A percentile compares a stretch with the other conserved stretches of the same genome.
phyloP scores from a whole-genome alignment of 2,329 filamentous ascomycete species.

The Paecilomyces formosus region DNA sequence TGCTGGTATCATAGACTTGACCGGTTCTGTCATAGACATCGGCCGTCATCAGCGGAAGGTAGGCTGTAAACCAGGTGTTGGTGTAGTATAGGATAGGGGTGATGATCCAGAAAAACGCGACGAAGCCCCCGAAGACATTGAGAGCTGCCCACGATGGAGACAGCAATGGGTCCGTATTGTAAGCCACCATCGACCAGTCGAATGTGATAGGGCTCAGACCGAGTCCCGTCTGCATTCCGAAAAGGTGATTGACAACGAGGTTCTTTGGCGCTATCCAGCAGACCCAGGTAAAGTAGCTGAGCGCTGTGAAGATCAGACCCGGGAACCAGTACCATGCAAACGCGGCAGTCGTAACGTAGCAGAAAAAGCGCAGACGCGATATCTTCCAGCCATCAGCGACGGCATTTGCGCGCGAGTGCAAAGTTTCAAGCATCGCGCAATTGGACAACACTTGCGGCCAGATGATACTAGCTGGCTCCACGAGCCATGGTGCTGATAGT shows the following conservation, averaged over 20 bases:
- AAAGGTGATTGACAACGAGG: conserved; percentile 39
- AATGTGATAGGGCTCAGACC: conserved; percentile 24
- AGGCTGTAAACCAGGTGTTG: conserved; percentile 47
- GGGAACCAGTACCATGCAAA: conserved; percentile 48
- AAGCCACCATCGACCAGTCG: conserved; percentile 26
- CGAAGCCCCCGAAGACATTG: conserved; percentile 24
- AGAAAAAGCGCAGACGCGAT: conserved; percentile 30
- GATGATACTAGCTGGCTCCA: conserved; percentile 31
- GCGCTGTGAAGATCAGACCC: conserved; percentile 41
- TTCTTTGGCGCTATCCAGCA: conserved; percentile 45
- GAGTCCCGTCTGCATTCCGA: conserved; percentile 29
- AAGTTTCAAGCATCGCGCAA: conserved; percentile 28
- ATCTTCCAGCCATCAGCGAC: conserved; percentile 32
- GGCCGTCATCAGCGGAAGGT: conserved; percentile 52
- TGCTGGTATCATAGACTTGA: conserved; percentile 49
- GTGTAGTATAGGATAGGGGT: conserved; percentile 33
- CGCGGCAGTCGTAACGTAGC: conserved; percentile 20
- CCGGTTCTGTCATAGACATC: conserved; percentile 56
- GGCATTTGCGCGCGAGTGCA: conserved; percentile 31
- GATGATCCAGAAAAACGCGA: conserved; percentile 19
- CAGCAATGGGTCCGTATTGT: conserved; percentile 27
- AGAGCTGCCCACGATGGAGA: conserved; percentile 20
- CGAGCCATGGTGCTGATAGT: conserved; percentile 27
- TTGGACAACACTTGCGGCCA: conserved; percentile 34
- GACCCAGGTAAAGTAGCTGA: conserved; percentile 43